These are phyloP conservation scores for Aspergillus tubingensis DNA, from an alignment of 2,329 filamentous ascomycete species.

Conservation along the genomic window DNA sequence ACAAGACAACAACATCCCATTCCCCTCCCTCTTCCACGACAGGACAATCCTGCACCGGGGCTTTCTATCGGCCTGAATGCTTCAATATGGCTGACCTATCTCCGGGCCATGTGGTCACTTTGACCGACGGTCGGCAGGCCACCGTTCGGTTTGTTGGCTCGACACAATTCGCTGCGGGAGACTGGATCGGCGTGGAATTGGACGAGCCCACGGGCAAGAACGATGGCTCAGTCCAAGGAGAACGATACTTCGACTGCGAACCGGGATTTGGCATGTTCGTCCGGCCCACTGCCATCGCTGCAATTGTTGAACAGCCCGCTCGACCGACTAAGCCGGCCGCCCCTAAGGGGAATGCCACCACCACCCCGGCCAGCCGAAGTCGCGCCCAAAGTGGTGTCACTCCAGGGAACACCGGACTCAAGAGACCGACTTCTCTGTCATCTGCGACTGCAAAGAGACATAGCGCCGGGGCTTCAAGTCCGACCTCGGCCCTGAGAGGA, in stretches of 20 bases:
- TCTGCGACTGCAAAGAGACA: constrained; percentile 61
- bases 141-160: constrained; percentile 79
- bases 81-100: constrained; percentile 38
- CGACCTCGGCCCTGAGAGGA: constrained; percentile 65
- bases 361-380: constrained; percentile 32
- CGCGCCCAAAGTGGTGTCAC: constrained; percentile 45
- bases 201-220: constrained; percentile 85
- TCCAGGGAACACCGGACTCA: constrained; percentile 35
- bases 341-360: constrained; percentile 32
- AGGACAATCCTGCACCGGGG: constrained; percentile 15
- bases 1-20: constrained; percentile 15
- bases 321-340: constrained; percentile 41
- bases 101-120: constrained; percentile 73
- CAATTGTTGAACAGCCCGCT: constrained; percentile 46
- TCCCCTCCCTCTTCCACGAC: constrained; percentile 13
- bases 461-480: constrained; percentile 72
- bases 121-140: constrained; percentile 75
- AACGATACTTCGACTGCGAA: constrained; percentile 82
- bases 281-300: constrained; percentile 67
- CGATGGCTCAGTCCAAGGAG: constrained; percentile 84
- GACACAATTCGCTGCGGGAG: constrained; percentile 76
- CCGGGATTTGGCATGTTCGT: constrained; percentile 80
- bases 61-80: constrained; percentile 16
- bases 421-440: constrained; percentile 53
- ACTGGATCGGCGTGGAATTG: constrained; percentile 89